Evolutionary conservation across 2,329 filamentous ascomycete species (phyloP).

Genomic region (Colletotrichum somersetense): DNA sequence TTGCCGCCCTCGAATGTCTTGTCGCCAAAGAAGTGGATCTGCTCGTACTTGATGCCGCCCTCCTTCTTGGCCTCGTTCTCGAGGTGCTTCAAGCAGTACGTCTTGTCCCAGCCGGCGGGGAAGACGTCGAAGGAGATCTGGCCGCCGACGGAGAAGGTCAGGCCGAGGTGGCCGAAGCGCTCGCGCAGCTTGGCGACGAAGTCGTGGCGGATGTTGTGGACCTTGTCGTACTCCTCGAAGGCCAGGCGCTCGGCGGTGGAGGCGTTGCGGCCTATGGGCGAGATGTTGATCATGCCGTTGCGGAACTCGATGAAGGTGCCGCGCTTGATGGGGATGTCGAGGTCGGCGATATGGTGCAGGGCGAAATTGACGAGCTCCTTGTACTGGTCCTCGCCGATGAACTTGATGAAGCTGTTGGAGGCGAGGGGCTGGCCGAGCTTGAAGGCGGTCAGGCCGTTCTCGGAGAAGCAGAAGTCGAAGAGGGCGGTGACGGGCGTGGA

Average conservation of each 20-base stretch:
- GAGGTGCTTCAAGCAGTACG: slow-evolving; percentile 91
- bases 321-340: slow-evolving; percentile 85
- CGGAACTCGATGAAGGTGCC: slow-evolving; percentile 91
- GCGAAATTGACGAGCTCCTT: slow-evolving; percentile 82
- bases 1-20: slow-evolving; percentile 94
- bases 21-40: slow-evolving; percentile 98
- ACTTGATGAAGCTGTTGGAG: slow-evolving; percentile 89
- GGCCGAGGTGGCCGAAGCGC: slow-evolving; percentile 83
- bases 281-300: slow-evolving; percentile 92
- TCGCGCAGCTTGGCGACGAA: slow-evolving; percentile 84
- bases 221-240: slow-evolving; percentile 84
- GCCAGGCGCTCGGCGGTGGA: slow-evolving; percentile 82
- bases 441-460: slow-evolving; percentile 95
- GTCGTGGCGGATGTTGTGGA: slow-evolving; percentile 79
- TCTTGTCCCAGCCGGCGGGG: slow-evolving; percentile 98
- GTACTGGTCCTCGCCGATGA: slow-evolving; percentile 87
- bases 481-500: slow-evolving; percentile 79
- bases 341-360: slow-evolving; percentile 85
- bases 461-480: slow-evolving; percentile 98
- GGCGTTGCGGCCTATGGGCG: slow-evolving; percentile 88
- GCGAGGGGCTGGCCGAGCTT: slow-evolving; percentile 82
- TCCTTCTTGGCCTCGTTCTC: slow-evolving; percentile 80
- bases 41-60: slow-evolving; percentile 82
- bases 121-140: slow-evolving; percentile 99
- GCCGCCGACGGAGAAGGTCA: slow-evolving; percentile 96